Evolutionary conservation across 1,139 yeast genomes (phyloP).

Genomic region (Fermentozyma sake): DNA sequence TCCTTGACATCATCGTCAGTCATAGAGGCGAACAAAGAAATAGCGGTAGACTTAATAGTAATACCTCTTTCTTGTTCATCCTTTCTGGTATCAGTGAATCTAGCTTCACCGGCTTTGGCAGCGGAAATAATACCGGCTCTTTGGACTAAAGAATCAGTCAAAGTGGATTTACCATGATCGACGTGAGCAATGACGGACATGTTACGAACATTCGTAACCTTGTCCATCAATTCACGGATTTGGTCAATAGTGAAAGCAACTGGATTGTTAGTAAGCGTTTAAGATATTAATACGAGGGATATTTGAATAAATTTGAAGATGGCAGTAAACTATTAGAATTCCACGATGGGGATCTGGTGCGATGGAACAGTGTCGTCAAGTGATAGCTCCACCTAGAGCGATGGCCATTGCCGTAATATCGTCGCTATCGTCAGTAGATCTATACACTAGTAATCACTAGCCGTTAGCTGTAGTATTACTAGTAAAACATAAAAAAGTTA

Average conservation of each 20-base stretch:
- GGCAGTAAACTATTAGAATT: too few species aligned
- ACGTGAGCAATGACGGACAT: conserved; percentile 99
- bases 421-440: too few species aligned
- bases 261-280: conserved; percentile 18
- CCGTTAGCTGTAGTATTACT: too few species aligned
- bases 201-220: conserved; percentile 99
- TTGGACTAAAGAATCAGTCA: conserved; percentile 98
- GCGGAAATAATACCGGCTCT: conserved; percentile 99
- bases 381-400: too few species aligned
- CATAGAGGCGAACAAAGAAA: conserved; percentile 91
- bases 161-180: conserved; percentile 99
- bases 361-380: too few species aligned
- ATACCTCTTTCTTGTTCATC: conserved; percentile 99
- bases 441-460: too few species aligned
- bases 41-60: conserved; percentile 98
- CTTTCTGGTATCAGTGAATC: conserved; percentile 99
- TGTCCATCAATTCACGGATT: conserved; percentile 99
- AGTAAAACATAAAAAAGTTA: too few species aligned
- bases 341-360: too few species aligned
- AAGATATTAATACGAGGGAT: conserved; percentile 1
- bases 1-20: conserved; percentile 89
- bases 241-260: conserved; percentile 83
- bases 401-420: too few species aligned
- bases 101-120: conserved; percentile 99
- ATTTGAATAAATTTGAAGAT: not conserved